Evolutionary conservation across 2,329 filamentous ascomycete species (phyloP).

Genomic region (Pseudocercospora cruenta): DNA sequence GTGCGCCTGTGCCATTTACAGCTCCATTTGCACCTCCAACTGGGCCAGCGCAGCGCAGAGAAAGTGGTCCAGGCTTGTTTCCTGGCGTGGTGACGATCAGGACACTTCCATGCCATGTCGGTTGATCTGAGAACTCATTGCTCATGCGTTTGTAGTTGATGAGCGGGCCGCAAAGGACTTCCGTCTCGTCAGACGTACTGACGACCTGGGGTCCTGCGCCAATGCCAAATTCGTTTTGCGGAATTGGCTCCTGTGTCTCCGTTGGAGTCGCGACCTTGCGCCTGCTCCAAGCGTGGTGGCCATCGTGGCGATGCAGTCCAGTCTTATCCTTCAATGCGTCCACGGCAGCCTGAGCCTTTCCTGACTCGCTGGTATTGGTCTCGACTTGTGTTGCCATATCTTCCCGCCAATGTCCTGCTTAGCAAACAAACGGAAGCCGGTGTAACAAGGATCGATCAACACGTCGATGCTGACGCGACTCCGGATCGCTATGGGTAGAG

Average conservation of each 20-base stretch:
- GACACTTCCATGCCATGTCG: slow-evolving; percentile 81
- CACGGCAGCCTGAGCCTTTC: slow-evolving; percentile 15
- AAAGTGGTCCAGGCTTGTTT: slow-evolving; percentile 63
- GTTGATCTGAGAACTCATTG: slow-evolving; percentile 48
- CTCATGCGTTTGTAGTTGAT: slow-evolving; percentile 79
- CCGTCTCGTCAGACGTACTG: slow-evolving; percentile 47
- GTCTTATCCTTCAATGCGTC: slow-evolving; percentile 18
- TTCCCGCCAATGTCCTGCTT: neutral
- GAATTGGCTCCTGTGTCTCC: slow-evolving; percentile 20
- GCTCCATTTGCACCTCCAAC: slow-evolving; percentile 37
- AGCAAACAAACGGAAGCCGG: neutral
- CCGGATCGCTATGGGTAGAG: neutral
- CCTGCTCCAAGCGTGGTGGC: slow-evolving; percentile 14
- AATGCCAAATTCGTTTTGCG: slow-evolving; percentile 38
- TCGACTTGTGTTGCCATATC: slow-evolving; percentile 5
- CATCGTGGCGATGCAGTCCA: slow-evolving; percentile 17
- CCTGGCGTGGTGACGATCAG: slow-evolving; percentile 79
- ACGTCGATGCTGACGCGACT: slow-evolving; percentile 3
- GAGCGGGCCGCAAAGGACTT: slow-evolving; percentile 72
- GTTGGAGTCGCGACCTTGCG: slow-evolving; percentile 11
- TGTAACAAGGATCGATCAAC: neutral
- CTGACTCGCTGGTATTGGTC: neutral
- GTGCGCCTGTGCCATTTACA: slow-evolving; percentile 29
- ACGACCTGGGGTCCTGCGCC: slow-evolving; percentile 49
- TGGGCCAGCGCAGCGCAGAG: slow-evolving; percentile 57